Percentiles rank a stretch among this genome's conserved stretches.
Evolutionary conservation across 2,329 filamentous ascomycete genomes (phyloP).

Genomic region (Aotearoamyces nothofagi): DNA sequence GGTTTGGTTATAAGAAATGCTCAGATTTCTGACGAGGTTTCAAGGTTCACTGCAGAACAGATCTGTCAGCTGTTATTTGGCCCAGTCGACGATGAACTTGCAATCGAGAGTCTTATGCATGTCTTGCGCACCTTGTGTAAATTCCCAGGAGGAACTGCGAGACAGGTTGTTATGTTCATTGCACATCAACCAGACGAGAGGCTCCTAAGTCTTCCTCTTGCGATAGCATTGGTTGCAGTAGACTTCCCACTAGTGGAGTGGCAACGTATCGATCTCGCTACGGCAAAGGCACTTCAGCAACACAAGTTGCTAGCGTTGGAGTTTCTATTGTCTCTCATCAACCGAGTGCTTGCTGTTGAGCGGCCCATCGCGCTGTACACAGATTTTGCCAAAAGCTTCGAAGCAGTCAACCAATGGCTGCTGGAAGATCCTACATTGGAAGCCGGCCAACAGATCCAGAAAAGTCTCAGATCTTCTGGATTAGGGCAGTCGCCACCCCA

Average conservation of each 20-base stretch:
- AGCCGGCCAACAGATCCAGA: slow-evolving; percentile 56
- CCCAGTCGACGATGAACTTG: slow-evolving; percentile 34
- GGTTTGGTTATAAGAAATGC: slow-evolving; percentile 47
- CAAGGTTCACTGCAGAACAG: slow-evolving; percentile 42
- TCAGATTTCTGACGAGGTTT: slow-evolving; percentile 44
- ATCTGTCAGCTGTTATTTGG: slow-evolving; percentile 41
- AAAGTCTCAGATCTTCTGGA: slow-evolving; percentile 39
- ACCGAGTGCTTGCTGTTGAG: slow-evolving; percentile 64
- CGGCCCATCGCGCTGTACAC: slow-evolving; percentile 65
- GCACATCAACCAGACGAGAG: slow-evolving; percentile 37
- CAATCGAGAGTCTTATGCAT: slow-evolving; percentile 46
- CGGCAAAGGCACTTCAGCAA: slow-evolving; percentile 57
- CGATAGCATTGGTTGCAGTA: slow-evolving; percentile 39
- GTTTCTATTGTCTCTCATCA: slow-evolving; percentile 66
- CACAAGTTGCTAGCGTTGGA: slow-evolving; percentile 60
- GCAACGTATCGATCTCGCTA: slow-evolving; percentile 51
- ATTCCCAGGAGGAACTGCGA: slow-evolving; percentile 35
- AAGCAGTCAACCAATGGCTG: slow-evolving; percentile 71
- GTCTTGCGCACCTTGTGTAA: slow-evolving; percentile 44
- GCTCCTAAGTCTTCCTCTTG: slow-evolving; percentile 41
- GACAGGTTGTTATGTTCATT: slow-evolving; percentile 39
- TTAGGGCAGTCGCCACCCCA: slow-evolving; percentile 35
- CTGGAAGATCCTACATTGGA: slow-evolving; percentile 52
- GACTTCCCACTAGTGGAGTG: slow-evolving; percentile 40
- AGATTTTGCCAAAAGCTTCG: slow-evolving; percentile 72